Evolutionary conservation across 2,329 filamentous ascomycete species (phyloP).

Genomic region (Claviceps purpurea): DNA sequence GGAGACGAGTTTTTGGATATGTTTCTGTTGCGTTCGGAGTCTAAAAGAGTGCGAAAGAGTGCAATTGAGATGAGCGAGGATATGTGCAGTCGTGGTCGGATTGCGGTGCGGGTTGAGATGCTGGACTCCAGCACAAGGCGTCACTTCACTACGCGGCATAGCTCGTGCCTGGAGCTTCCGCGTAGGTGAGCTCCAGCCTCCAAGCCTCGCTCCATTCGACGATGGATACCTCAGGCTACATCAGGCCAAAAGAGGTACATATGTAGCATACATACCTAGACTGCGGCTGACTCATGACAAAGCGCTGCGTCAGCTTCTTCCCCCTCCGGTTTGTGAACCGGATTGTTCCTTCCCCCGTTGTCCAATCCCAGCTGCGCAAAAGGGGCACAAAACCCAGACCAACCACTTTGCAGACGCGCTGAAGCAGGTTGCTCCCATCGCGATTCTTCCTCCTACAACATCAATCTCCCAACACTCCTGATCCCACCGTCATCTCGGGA

Average conservation of each 20-base stretch:
- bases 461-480: neutral
- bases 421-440: neutral
- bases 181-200: slow-evolving; percentile 5
- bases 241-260: neutral
- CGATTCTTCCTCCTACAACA: neutral
- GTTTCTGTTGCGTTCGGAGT: neutral
- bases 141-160: slow-evolving; percentile 8
- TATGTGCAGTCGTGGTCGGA: slow-evolving; percentile 2
- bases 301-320: neutral
- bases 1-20: neutral
- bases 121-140: slow-evolving; percentile 5
- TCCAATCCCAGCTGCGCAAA: neutral
- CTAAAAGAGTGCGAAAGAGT: neutral
- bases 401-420: neutral
- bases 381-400: neutral
- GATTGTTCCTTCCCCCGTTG: neutral
- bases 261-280: neutral
- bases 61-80: neutral
- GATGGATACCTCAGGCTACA: slow-evolving; percentile 5
- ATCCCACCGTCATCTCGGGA: neutral
- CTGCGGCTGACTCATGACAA: slow-evolving; percentile 1
- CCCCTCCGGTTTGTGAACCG: neutral
- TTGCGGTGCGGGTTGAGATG: neutral
- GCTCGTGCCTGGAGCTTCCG: slow-evolving; percentile 12
- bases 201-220: neutral